Base-by-base conservation (phyloP, 2,329 filamentous ascomycete species). In the Fusarium sp. region DNA sequence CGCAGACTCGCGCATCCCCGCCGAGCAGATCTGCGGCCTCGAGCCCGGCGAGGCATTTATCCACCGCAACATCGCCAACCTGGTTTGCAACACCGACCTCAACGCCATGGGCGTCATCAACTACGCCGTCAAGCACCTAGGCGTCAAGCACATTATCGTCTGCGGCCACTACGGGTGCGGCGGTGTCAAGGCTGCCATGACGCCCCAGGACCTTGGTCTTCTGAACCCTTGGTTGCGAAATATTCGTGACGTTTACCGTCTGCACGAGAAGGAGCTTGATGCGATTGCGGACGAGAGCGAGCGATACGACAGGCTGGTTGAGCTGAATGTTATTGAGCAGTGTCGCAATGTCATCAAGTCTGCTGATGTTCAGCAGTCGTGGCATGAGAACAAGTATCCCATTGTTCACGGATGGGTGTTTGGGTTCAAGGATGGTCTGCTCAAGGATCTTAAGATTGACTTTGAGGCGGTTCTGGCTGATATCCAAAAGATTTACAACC, bases 21-120 rank as follows among this genome's bases (percentile, higher is more conserved):
- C 95, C 75, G 95, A 95, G 77, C 92, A 92, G 77, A 90, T 98
- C 79, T 90, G 94, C 49, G 91, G 92, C 72, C 88, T 95, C 60
- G 86, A 92, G 77, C 93, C 94, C n/a, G 94, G 94, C 73, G 93
- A 97, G 81, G 91, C 95, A 76, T 98, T 97, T 81, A 91, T 97
- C 73, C 94, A 97, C 86, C 92, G 95, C 81, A 97, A 98, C 78
- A 97, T 97, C 80, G 94, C 94, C 82, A 97, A 97, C 85, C 87
- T 97, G 71, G 87, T 97, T 61, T 89, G 90, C 82, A 89, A 90
- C 78, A 91, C 89, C 70, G 95, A 98, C 79, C 87, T 97, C 77
- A 94, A 90, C 80, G 89, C 90, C 52, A 90, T 93, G 79, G 88
- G 88, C 79, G 94, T 97, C 75, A 93, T 97, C 81, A 90, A 96